Evolutionary conservation across 1,139 yeast genomes (phyloP).

Genomic region (Nematodospora anomalae): DNA sequence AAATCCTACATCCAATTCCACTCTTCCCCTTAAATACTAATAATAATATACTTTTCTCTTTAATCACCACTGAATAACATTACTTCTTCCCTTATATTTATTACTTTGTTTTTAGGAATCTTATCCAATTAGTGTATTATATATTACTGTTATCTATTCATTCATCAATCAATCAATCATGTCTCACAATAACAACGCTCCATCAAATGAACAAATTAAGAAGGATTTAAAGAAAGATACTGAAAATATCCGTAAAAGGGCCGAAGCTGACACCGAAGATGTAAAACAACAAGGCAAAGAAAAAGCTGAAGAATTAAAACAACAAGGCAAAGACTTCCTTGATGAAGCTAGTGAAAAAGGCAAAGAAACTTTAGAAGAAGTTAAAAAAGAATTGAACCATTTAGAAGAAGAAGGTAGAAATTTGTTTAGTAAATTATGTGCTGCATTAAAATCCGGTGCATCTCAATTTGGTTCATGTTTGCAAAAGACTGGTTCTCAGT

Average conservation of each 20-base stretch:
- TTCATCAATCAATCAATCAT: slow-evolving; percentile 4
- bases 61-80: too few species aligned
- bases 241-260: slow-evolving; percentile 21
- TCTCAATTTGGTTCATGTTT: slow-evolving; percentile 12
- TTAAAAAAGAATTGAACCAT: slow-evolving; percentile 25
- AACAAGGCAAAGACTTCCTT: slow-evolving; percentile 16
- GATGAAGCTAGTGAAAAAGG: slow-evolving; percentile 14
- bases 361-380: slow-evolving; percentile 16
- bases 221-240: slow-evolving; percentile 30
- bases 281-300: slow-evolving; percentile 20
- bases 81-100: neutral
- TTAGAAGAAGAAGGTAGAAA: slow-evolving; percentile 28
- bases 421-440: slow-evolving; percentile 20
- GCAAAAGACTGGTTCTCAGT: slow-evolving; percentile 12
- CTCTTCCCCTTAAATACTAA: neutral
- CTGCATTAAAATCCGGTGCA: slow-evolving; percentile 9
- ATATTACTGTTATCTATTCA: neutral
- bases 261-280: slow-evolving; percentile 18
- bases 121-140: neutral
- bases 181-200: slow-evolving; percentile 18
- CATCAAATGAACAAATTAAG: slow-evolving; percentile 24
- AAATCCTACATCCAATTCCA: neutral
- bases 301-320: slow-evolving; percentile 13
- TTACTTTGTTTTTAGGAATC: neutral
- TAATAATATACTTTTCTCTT: too few species aligned